phyloP scores from a whole-genome alignment of 306 rosid genomes.

The Casuarina cunninghamiana region DNA sequence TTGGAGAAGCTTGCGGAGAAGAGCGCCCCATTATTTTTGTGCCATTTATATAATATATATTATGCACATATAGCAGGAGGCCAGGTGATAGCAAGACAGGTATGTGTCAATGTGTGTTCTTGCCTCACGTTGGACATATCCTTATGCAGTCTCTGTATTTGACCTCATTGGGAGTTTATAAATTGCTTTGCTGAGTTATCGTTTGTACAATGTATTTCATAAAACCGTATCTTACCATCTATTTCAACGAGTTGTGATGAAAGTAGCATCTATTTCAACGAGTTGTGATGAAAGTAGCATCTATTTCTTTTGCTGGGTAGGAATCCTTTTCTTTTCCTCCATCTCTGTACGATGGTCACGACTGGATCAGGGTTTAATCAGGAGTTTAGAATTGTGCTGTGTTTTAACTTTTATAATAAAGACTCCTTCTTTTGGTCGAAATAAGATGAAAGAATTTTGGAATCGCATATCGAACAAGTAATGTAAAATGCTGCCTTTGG shows the following conservation, averaged over 20 bases:
- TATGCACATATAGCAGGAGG: conserved; percentile 83
- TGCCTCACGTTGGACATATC: background rate
- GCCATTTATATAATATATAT: conserved; percentile 79
- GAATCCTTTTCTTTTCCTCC: too few species aligned
- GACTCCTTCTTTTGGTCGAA: background rate
- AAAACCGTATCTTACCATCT: background rate
- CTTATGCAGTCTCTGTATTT: background rate
- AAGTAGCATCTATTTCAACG: too few species aligned
- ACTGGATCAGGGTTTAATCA: background rate
- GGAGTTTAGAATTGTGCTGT: background rate
- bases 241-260: too few species aligned
- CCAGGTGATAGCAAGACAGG: conserved; percentile 74
- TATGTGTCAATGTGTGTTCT: conserved; percentile 11
- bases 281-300: too few species aligned
- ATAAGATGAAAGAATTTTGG: background rate
- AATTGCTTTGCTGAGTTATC: background rate
- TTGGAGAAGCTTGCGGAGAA: conserved; percentile 60
- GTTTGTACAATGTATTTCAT: background rate
- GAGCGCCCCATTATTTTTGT: conserved; percentile 75
- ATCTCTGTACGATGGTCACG: background rate
- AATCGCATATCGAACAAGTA: background rate
- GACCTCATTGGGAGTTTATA: background rate
- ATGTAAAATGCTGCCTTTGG: background rate
- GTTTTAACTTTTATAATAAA: background rate
- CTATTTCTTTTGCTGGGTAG: too few species aligned